Evolutionary conservation across 148 eudicot genomes (phyloP).

Genomic region (Euryodendron excelsum): DNA sequence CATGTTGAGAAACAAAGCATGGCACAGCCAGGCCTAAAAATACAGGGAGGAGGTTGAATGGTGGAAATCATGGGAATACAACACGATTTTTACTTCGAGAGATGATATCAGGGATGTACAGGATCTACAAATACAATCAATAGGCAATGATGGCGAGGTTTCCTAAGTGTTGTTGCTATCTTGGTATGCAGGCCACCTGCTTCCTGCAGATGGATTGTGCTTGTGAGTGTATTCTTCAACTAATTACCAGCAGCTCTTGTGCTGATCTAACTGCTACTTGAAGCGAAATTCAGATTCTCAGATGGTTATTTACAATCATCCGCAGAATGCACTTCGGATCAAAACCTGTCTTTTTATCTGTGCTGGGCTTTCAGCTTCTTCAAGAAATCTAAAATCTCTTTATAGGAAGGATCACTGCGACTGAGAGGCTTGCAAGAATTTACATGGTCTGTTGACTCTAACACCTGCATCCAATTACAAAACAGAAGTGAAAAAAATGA

Average conservation of each 20-base stretch:
- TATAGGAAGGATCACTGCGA: constrained; percentile 82
- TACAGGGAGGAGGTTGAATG: background rate
- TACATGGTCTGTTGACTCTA: constrained; percentile 97
- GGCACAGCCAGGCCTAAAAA: background rate
- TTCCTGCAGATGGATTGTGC: background rate
- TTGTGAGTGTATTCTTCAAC: background rate
- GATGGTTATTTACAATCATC: constrained; percentile 16
- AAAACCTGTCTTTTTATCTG: constrained; percentile 13
- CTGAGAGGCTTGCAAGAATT: constrained; percentile 94
- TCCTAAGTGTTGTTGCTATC: background rate
- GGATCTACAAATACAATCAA: background rate
- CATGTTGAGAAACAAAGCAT: background rate
- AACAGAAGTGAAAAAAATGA: background rate
- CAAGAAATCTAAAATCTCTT: constrained; percentile 70
- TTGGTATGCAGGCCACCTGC: background rate
- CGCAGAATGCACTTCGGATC: background rate
- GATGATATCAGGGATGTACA: background rate
- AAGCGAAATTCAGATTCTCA: constrained; percentile 1
- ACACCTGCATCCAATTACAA: constrained; percentile 49
- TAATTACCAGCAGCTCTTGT: background rate
- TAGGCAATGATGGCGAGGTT: background rate
- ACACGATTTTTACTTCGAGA: background rate
- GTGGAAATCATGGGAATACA: background rate
- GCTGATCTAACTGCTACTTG: background rate
- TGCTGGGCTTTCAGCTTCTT: constrained; percentile 61